Conservation (phyloP, 202 grass and related monocot genomes). For the Brachypodium distachyon region DNA sequence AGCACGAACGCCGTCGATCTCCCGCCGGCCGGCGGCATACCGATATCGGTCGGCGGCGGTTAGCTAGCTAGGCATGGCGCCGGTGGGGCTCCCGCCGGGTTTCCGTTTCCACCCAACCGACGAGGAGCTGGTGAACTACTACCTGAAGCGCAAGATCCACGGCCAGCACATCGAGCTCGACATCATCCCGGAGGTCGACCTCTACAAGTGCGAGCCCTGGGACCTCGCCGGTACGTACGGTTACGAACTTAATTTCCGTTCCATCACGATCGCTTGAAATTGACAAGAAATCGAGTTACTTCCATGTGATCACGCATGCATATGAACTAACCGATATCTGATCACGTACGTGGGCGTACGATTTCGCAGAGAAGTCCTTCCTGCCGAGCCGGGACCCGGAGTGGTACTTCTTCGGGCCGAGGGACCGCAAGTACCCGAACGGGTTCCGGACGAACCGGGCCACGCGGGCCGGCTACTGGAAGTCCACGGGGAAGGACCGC, state of each 20-base stretch:
- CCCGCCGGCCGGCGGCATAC: too few species aligned
- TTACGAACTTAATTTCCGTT: too few species aligned
- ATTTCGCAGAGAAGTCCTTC: slow-evolving; percentile 73
- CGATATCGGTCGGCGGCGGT: background rate
- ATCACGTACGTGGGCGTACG: too few species aligned
- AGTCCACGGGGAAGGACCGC: slow-evolving; percentile 94
- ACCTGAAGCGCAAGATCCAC: slow-evolving; percentile 98
- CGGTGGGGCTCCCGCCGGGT: slow-evolving; percentile 90
- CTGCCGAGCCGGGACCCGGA: slow-evolving; percentile 91
- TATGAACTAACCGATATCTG: background rate
- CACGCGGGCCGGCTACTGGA: slow-evolving; percentile 89
- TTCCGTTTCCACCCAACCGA: slow-evolving; percentile 96
- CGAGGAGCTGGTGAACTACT: slow-evolving; percentile 97
- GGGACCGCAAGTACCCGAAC: slow-evolving; percentile 93
- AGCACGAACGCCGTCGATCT: background rate
- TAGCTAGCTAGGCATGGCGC: slow-evolving; percentile 38
- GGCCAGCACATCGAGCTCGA: slow-evolving; percentile 89
- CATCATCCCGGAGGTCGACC: slow-evolving; percentile 95
- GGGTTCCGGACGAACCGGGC: slow-evolving; percentile 90
- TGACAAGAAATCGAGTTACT: too few species aligned
- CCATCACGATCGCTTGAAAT: too few species aligned
- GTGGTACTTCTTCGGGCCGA: slow-evolving; percentile 95
- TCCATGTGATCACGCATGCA: background rate
- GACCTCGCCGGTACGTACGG: slow-evolving; percentile 70
- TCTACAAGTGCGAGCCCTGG: slow-evolving; percentile 98